Evolutionary conservation across 2,329 filamentous ascomycete genomes (phyloP).

Genomic region (Alternaria consortialis): DNA sequence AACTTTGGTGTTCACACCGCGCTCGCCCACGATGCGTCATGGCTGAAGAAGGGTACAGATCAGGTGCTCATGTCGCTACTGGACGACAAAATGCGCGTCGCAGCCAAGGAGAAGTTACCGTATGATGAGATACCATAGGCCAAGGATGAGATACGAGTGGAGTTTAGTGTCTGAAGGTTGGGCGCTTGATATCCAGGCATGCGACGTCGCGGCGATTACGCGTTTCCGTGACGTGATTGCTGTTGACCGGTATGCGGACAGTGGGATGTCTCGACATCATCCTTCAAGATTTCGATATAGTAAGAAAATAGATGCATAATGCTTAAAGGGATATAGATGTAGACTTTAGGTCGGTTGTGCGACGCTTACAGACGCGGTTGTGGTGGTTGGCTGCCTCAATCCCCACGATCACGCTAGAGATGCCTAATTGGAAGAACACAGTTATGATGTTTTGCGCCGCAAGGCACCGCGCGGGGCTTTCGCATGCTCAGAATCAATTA

Average conservation of each 20-base stretch:
- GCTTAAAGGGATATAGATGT: background rate
- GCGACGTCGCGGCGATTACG: background rate
- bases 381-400: background rate
- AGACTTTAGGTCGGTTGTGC: background rate
- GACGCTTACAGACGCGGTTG: background rate
- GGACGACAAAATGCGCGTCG: conserved; percentile 35
- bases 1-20: conserved; percentile 38
- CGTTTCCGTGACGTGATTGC: background rate
- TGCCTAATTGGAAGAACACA: background rate
- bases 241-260: background rate
- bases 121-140: conserved; percentile 19
- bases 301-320: background rate
- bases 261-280: background rate
- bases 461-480: background rate
- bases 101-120: conserved; percentile 33
- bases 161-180: background rate
- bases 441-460: background rate
- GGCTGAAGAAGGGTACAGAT: conserved; percentile 39
- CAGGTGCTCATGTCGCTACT: conserved; percentile 41
- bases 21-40: conserved; percentile 43
- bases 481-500: background rate
- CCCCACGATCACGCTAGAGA: background rate
- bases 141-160: background rate
- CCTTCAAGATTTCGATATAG: background rate
- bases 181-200: background rate